phyloP scores from a whole-genome alignment of 2,329 filamentous ascomycete genomes.

The Curvularia sp. region DNA sequence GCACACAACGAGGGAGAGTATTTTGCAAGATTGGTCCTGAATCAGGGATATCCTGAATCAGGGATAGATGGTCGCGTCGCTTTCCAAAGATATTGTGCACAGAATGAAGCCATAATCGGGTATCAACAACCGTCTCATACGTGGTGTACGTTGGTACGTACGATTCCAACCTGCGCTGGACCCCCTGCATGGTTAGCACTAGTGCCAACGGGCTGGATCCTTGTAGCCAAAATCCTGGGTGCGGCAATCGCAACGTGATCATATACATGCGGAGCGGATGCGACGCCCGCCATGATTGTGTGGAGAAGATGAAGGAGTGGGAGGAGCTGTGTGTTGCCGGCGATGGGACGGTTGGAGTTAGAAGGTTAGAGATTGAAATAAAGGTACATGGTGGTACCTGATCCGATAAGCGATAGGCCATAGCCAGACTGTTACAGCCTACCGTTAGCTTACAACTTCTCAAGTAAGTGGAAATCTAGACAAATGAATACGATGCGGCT shows the following conservation, averaged over 20 bases:
- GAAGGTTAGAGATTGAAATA: constrained; percentile 2
- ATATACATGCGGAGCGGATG: neutral
- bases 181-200: neutral
- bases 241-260: neutral
- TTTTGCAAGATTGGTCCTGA: too few relatives aligned
- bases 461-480: neutral
- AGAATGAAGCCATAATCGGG: neutral
- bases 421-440: neutral
- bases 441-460: neutral
- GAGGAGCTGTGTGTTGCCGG: neutral
- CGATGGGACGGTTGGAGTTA: constrained; percentile 1
- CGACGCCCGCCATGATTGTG: neutral
- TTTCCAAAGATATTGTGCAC: neutral
- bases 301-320: constrained; percentile 2
- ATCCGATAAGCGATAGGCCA: constrained; percentile 1
- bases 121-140: neutral
- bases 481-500: neutral
- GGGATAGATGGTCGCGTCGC: neutral
- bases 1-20: neutral
- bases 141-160: neutral
- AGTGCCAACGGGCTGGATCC: neutral
- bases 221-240: neutral
- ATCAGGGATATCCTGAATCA: neutral
- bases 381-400: neutral
- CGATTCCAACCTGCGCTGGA: too few relatives aligned